phyloP scores from a whole-genome alignment of 192 early-diverging fungal genomes.

The Linnemannia elongata region DNA sequence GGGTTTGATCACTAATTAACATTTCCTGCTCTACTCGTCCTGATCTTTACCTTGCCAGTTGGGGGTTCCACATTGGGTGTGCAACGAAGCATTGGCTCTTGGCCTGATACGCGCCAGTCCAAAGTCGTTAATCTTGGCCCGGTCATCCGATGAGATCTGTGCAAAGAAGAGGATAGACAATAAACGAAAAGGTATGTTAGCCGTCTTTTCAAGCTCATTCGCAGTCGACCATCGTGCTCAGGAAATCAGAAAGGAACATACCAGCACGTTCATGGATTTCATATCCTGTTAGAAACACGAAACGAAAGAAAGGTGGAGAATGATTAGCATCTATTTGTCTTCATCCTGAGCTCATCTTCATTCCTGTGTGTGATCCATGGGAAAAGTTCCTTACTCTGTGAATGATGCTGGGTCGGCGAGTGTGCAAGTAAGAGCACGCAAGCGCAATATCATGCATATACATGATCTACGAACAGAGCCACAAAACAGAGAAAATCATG shows the following conservation, averaged over 20 bases:
- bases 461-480: constrained; percentile 63
- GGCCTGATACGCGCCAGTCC: constrained; percentile 84
- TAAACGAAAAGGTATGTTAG: not conserved
- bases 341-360: not conserved
- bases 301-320: not conserved
- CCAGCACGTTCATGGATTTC: constrained; percentile 85
- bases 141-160: constrained; percentile 69
- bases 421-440: constrained; percentile 80
- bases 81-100: constrained; percentile 75
- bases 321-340: not conserved
- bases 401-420: constrained; percentile 79
- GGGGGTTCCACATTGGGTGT: constrained; percentile 84
- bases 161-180: not conserved
- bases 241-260: constrained; percentile 16
- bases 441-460: constrained; percentile 86
- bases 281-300: constrained; percentile 64
- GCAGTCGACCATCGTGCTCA: not conserved
- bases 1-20: not conserved
- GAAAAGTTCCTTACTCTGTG: constrained; percentile 65
- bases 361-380: not conserved
- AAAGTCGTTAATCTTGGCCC: constrained; percentile 88
- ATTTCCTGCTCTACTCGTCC: not conserved
- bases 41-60: constrained; percentile 74
- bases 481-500: not conserved
- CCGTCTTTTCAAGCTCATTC: not conserved